phyloP scores from a whole-genome alignment of 352 stramenopile genomes.

The Halophytophthora polymorphica region DNA sequence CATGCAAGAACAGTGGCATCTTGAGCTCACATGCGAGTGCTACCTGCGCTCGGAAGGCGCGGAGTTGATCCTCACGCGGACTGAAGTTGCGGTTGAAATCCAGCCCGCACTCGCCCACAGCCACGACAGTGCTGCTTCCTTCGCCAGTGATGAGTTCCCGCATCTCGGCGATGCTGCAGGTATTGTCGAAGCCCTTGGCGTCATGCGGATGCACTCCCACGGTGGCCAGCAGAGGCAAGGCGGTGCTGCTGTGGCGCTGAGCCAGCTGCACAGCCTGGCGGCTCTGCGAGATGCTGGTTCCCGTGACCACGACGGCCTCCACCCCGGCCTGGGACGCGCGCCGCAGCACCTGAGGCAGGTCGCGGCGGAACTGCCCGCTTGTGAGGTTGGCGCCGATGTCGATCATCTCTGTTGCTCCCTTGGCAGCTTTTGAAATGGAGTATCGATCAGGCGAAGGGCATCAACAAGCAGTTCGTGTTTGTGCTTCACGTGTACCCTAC shows the following conservation, averaged over 20 bases:
- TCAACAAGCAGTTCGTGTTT: too few relatives aligned
- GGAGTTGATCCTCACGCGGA: constrained; percentile 83
- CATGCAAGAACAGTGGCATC: constrained; percentile 94
- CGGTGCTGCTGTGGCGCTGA: constrained; percentile 13
- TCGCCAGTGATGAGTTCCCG: constrained; percentile 35
- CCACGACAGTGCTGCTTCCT: constrained; percentile 65
- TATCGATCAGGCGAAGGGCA: constrained; percentile 1
- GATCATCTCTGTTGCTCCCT: constrained; percentile 23
- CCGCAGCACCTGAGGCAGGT: constrained; percentile 88
- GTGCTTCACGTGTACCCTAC: too few relatives aligned
- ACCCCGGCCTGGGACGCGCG: constrained; percentile 71
- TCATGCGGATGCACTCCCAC: constrained; percentile 94
- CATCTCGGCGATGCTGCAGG: constrained; percentile 35
- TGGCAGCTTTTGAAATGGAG: constrained; percentile 5
- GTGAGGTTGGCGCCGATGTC: constrained; percentile 76
- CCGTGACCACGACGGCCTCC: constrained; percentile 83
- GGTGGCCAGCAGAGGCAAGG: constrained; percentile 73
- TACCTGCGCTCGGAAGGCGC: constrained; percentile 89
- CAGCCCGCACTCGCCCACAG: constrained; percentile 94
- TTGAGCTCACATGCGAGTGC: constrained; percentile 74
- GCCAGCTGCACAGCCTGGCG: constrained; percentile 40
- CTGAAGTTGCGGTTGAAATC: constrained; percentile 97
- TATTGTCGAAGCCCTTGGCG: constrained; percentile 74
- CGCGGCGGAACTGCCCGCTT: constrained; percentile 62
- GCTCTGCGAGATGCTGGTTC: constrained; percentile 50